A percentile compares a stretch with the other conserved stretches of the same genome.
Evolutionary conservation across 2,329 filamentous ascomycete genomes (phyloP).

Genomic region (Chlorencoelia australis): DNA sequence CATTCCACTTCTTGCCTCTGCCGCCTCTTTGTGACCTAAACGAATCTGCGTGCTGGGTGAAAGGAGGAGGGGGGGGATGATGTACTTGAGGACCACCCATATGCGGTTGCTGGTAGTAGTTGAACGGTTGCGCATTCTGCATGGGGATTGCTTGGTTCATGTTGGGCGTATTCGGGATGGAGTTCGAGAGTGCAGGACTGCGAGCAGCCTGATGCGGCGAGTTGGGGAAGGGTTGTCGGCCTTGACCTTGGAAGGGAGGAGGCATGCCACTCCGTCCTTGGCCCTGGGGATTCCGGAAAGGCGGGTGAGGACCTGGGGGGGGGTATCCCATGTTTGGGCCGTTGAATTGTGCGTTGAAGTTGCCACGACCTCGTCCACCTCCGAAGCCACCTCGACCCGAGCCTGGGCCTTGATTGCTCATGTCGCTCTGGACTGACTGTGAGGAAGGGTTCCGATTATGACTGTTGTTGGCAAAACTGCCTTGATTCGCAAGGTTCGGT

Average conservation of each 20-base stretch:
- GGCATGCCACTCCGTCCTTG: constrained; percentile 42
- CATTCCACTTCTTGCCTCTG: constrained; percentile 15
- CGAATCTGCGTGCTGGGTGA: constrained; percentile 11
- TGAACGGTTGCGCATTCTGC: constrained; percentile 40
- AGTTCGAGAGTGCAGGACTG: constrained; percentile 56
- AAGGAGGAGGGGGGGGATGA: constrained; percentile 33
- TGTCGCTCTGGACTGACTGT: constrained; percentile 69
- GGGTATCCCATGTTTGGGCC: constrained; percentile 41
- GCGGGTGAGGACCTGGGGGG: constrained; percentile 33
- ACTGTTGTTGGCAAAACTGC: constrained; percentile 47
- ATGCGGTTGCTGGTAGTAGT: constrained; percentile 29
- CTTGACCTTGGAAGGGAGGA: constrained; percentile 36
- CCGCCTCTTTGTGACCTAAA: constrained; percentile 11
- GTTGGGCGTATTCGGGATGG: constrained; percentile 60
- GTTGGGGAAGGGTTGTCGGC: constrained; percentile 43
- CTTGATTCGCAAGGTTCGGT: constrained; percentile 52
- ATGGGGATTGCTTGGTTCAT: constrained; percentile 60
- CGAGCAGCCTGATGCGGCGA: constrained; percentile 54
- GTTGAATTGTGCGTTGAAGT: constrained; percentile 41
- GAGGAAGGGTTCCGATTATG: constrained; percentile 82
- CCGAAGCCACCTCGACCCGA: constrained; percentile 40
- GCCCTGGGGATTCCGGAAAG: constrained; percentile 24
- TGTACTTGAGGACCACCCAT: constrained; percentile 41
- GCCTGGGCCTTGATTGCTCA: constrained; percentile 47
- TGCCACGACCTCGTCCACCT: constrained; percentile 46